Evolutionary conservation across 1,284 basidiomycete species (phyloP), one percentile per base, ranked within the genome.

Genomic region (Somion occarium): DNA sequence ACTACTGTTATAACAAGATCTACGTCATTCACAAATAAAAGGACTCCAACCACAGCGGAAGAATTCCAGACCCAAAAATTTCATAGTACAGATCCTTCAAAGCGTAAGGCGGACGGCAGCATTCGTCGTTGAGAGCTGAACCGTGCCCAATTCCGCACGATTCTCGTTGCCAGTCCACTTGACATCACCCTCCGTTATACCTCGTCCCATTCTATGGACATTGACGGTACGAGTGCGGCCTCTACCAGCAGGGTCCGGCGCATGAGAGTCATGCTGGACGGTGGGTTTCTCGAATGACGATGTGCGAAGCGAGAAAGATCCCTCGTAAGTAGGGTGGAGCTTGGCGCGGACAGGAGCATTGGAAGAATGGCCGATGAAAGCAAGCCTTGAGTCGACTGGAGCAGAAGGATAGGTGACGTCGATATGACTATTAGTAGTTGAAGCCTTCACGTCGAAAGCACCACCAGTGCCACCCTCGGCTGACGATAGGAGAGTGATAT

Each of bases 251-350:
- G 78, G 75, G 52, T 79, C 75, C 43, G 67, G 65, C 11, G 57
- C 61, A 15, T 54, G 51, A 12, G 22, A 48, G 41, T 61, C 38
- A 3, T 51, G 61, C 3, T 69, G 43, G 12, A 66, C 44, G 11
- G 50, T 54, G 0, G 64, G 54, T 4, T 55, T 57, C 38, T 64
- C 43, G 27, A 64, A 49, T 9, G 62, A 58, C 23, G 59, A 51
- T 25, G 69, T 65, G 44, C 56, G 27, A 51, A 70, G 56, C 18
- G 56, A 55, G 60, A 76, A 76, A 1, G 51, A 52, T 15, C 75
- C 80, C 53, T 81, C 74, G 53, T 67, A 78, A 1, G 75, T 67
- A 30, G 59, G 50, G 48, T 72, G 66, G 3, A 78, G 64, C 27
- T 54, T 44, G 9, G 72, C 66, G 19, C 57, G 46, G 2, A 69